Evolutionary conservation across 2,329 filamentous ascomycete genomes (phyloP).

Genomic region (Myrmaecium sp.): DNA sequence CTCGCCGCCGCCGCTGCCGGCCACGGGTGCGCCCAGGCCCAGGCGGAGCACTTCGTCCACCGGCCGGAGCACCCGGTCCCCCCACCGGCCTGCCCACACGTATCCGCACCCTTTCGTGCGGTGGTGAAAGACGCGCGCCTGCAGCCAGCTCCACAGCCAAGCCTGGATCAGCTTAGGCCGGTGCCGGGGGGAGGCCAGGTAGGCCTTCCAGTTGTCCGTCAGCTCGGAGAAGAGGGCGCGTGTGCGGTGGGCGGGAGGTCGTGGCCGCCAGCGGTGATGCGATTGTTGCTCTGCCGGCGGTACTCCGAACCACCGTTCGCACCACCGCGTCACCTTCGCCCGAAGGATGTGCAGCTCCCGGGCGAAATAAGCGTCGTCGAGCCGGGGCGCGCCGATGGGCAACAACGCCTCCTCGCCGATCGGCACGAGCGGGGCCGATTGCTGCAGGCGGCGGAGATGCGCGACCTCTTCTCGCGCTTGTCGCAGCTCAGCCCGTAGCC

Average conservation of each 20-base stretch:
- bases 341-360: conserved; percentile 18
- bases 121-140: conserved; percentile 20
- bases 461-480: too few relatives aligned
- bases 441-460: too few relatives aligned
- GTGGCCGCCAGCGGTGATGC: too few relatives aligned
- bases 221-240: conserved; percentile 17
- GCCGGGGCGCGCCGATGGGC: too few relatives aligned
- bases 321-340: conserved; percentile 18
- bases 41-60: conserved; percentile 20
- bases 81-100: conserved; percentile 20
- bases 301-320: conserved; percentile 18
- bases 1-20: too few relatives aligned
- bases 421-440: too few relatives aligned
- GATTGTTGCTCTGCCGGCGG: conserved; percentile 11
- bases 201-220: conserved; percentile 16
- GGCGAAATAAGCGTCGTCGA: conserved; percentile 17
- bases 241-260: conserved; percentile 15
- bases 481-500: too few relatives aligned
- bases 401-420: too few relatives aligned
- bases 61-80: conserved; percentile 17
- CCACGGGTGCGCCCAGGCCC: too few relatives aligned
- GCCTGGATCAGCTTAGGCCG: conserved; percentile 19
- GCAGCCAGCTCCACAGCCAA: conserved; percentile 18
- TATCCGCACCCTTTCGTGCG: conserved; percentile 19
- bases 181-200: conserved; percentile 15